Evolutionary conservation across 495 filamentous ascomycete species (phyloP).

Genomic region (Lindgomyces ingoldianus): DNA sequence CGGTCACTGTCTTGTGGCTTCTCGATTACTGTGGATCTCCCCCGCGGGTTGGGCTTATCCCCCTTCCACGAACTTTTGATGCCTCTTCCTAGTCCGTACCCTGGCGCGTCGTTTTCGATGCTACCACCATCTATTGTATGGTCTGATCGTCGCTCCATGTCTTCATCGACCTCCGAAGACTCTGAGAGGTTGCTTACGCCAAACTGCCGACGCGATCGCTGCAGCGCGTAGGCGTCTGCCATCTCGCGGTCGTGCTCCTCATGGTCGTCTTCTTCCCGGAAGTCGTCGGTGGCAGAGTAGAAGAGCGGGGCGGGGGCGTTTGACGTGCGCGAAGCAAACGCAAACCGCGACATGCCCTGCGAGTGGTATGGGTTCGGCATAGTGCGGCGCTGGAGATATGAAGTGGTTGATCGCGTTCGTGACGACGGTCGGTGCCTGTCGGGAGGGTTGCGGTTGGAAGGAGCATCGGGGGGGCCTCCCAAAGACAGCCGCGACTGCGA

Average conservation of each 20-base stretch:
- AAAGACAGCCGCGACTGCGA: constrained; percentile 85
- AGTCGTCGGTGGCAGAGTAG: constrained; percentile 79
- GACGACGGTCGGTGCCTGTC: constrained; percentile 50
- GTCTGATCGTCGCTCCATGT: constrained; percentile 43
- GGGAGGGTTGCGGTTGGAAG: constrained; percentile 52
- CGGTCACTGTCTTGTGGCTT: constrained; percentile 43
- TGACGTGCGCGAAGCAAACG: constrained; percentile 73
- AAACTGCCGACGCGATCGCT: constrained; percentile 84
- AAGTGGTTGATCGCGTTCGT: constrained; percentile 52
- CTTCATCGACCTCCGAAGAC: constrained; percentile 76
- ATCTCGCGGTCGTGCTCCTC: constrained; percentile 88
- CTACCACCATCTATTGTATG: constrained; percentile 38
- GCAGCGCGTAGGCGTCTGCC: constrained; percentile 88
- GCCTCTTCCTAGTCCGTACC: constrained; percentile 49
- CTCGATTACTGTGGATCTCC: constrained; percentile 40
- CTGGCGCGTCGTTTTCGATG: constrained; percentile 31
- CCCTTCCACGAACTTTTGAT: constrained; percentile 63
- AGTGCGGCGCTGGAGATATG: constrained; percentile 53
- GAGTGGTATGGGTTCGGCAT: constrained; percentile 66
- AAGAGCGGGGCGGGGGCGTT: constrained; percentile 81
- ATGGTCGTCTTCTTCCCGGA: constrained; percentile 86
- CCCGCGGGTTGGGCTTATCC: constrained; percentile 44
- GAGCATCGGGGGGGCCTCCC: constrained; percentile 58
- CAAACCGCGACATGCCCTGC: constrained; percentile 73
- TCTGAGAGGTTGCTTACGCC: constrained; percentile 76